Percentiles rank a stretch among this genome's conserved stretches.
Conservation (phyloP, 768 basidiomycete species). For the Rubroboletus pulcherrimus region DNA sequence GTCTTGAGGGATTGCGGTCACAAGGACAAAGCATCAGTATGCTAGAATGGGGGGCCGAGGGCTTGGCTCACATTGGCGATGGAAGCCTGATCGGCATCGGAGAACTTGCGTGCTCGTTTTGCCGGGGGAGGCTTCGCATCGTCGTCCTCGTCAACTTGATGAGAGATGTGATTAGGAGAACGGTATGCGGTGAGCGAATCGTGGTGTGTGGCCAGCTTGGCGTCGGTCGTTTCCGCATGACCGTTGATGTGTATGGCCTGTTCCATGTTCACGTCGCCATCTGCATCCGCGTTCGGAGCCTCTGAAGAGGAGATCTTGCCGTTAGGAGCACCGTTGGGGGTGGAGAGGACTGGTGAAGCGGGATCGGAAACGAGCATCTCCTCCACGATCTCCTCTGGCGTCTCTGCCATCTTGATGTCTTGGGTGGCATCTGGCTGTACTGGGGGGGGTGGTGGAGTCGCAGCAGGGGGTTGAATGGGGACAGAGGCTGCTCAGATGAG, state of each 20-base stretch:
- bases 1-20: slow-evolving; percentile 44
- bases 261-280: slow-evolving; percentile 33
- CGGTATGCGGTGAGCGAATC: slow-evolving; percentile 34
- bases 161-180: slow-evolving; percentile 34
- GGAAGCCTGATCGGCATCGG: slow-evolving; percentile 73
- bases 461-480: slow-evolving; percentile 41
- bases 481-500: slow-evolving; percentile 39
- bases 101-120: slow-evolving; percentile 73
- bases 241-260: slow-evolving; percentile 25
- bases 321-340: slow-evolving; percentile 9
- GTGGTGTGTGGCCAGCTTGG: slow-evolving; percentile 20
- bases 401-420: slow-evolving; percentile 56
- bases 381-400: slow-evolving; percentile 17
- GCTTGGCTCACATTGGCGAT: slow-evolving; percentile 62
- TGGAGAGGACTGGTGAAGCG: slow-evolving; percentile 9
- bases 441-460: slow-evolving; percentile 46
- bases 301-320: slow-evolving; percentile 34
- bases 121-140: slow-evolving; percentile 73
- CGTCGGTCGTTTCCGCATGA: slow-evolving; percentile 8
- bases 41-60: slow-evolving; percentile 47
- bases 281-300: slow-evolving; percentile 17
- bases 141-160: slow-evolving; percentile 33
- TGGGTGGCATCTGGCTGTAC: slow-evolving; percentile 42
- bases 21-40: slow-evolving; percentile 44
- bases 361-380: slow-evolving; percentile 11